Base-by-base conservation (phyloP, 805 yeast genomes). In the Ogataea saltuana region DNA sequence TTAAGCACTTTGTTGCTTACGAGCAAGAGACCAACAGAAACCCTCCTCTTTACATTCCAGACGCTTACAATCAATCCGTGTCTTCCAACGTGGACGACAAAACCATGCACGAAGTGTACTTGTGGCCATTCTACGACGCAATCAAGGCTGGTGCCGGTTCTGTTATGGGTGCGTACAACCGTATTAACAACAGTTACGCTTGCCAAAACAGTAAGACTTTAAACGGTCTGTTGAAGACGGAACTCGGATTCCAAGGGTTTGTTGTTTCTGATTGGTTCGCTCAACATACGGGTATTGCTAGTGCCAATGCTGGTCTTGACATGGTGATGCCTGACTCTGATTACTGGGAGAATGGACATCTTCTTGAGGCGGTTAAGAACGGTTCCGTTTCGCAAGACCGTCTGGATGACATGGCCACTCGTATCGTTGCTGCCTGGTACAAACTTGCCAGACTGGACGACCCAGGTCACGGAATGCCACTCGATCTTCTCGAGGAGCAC, bases 211-310 rank as follows among this genome's bases (percentile, higher is more conserved):
- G 80, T 3, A 72, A 75, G 46, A 64, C 78, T 33, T 50, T 81
- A 49, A 80, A 80, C 58, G 68, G 73, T 42, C 61, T 81, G 19
- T 61, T 81, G 49, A 81, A 80, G 60, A 81, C 74, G 36, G 84
- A 81, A 58, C 60, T 79, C 39, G 85, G 84, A 0, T 81, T 80
- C 54, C 84, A 80, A 61, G 86, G 85, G 0, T 80, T 78, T 58
- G 81, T 80, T n/a, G 73, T 79, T 44, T 71, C 81, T 20, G 85
- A 80, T 55, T 79, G 85, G 83, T 79, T 77, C n/a, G 85, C 82
- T 4, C 81, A 75, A 46, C 81, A 75, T 50, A 56, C 74, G 7
- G 85, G 85, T 5, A 78, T 79, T 4, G 68, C 70, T 39, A 70
- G 81, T 1, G 80, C 76, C 1, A 60, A 77, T 18, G 71, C 83